These are phyloP conservation scores for Cyclostephanos invisitatus DNA, from an alignment of 108 stramenopile genomes.

Conservation along the genomic window DNA sequence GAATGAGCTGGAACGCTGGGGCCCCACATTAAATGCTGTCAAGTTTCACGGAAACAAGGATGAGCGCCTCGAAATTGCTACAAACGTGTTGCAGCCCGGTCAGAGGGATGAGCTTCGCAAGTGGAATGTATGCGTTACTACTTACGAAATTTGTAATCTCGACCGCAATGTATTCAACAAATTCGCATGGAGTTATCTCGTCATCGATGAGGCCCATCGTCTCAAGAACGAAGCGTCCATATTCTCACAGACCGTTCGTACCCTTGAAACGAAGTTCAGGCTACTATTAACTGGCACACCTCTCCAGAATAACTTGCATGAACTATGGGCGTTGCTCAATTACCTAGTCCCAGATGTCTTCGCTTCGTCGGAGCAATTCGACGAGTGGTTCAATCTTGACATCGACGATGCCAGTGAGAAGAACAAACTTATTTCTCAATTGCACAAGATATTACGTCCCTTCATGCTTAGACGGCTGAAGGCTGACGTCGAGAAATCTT, in stretches of 20 bases:
- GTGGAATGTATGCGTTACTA: slow-evolving; percentile 97
- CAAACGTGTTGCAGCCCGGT: slow-evolving; percentile 72
- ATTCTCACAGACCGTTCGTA: slow-evolving; percentile 90
- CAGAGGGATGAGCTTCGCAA: slow-evolving; percentile 79
- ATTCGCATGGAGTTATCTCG: slow-evolving; percentile 95
- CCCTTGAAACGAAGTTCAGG: slow-evolving; percentile 86
- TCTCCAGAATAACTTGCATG: slow-evolving; percentile 96
- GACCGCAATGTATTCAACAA: slow-evolving; percentile 79
- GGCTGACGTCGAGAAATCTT: slow-evolving; percentile 83
- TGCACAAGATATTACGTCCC: slow-evolving; percentile 97
- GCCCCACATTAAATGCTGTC: slow-evolving; percentile 87
- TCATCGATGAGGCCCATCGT: slow-evolving; percentile 99
- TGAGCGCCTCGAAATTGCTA: slow-evolving; percentile 81
- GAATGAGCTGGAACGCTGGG: slow-evolving; percentile 97
- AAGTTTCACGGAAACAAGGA: slow-evolving; percentile 92
- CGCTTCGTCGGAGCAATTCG: slow-evolving; percentile 89
- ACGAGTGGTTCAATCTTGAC: slow-evolving; percentile 94
- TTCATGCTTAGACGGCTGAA: slow-evolving; percentile 99
- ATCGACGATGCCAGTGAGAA: slow-evolving; percentile 87
- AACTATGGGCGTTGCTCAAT: slow-evolving; percentile 95
- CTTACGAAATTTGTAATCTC: slow-evolving; percentile 95
- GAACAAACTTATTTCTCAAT: slow-evolving; percentile 93
- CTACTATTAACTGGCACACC: slow-evolving; percentile 99
- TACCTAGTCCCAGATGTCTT: slow-evolving; percentile 91
- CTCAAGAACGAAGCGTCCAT: slow-evolving; percentile 95